Percentiles rank a stretch among this genome's conserved stretches.
These are phyloP conservation scores for Austroboletus olivaceoglutinosus DNA, from an alignment of 1,284 basidiomycete species.

Conservation along the genomic window DNA sequence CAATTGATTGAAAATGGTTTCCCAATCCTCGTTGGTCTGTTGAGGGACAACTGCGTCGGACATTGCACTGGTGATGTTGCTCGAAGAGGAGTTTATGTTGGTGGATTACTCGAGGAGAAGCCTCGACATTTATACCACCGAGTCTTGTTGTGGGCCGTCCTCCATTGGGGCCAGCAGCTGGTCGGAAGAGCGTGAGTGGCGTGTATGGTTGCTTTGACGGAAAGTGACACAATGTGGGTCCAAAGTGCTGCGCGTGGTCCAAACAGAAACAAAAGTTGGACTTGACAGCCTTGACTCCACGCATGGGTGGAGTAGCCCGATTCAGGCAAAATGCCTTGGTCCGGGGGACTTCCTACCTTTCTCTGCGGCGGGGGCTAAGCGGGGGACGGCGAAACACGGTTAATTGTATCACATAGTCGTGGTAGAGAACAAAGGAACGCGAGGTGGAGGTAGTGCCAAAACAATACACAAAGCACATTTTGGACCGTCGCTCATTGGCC, in stretches of 20 bases:
- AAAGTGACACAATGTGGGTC: background rate
- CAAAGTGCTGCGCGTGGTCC: conserved; percentile 4
- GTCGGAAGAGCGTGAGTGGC: background rate
- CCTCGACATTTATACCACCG: conserved; percentile 12
- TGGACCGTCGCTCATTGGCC: conserved; percentile 25
- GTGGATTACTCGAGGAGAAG: background rate
- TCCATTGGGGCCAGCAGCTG: conserved; percentile 5
- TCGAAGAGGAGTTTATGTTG: background rate
- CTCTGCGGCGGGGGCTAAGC: too few relatives aligned
- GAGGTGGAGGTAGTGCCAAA: background rate
- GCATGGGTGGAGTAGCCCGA: background rate
- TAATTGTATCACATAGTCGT: background rate
- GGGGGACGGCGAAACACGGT: conserved; percentile 1
- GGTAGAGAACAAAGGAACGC: conserved; percentile 13
- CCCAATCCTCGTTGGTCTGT: background rate
- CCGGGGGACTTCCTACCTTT: conserved; percentile 5
- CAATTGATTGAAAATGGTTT: conserved; percentile 1
- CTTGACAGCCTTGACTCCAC: background rate
- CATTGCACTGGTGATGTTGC: conserved; percentile 6
- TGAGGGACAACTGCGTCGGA: background rate
- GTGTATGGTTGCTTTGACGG: conserved; percentile 12
- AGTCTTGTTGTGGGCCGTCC: background rate
- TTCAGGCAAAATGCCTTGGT: background rate
- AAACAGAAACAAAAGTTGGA: conserved; percentile 11
- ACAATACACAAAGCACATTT: conserved; percentile 1